Evolutionary conservation across 805 yeast genomes (phyloP).

Genomic region (Metschnikowia dekortorum): DNA sequence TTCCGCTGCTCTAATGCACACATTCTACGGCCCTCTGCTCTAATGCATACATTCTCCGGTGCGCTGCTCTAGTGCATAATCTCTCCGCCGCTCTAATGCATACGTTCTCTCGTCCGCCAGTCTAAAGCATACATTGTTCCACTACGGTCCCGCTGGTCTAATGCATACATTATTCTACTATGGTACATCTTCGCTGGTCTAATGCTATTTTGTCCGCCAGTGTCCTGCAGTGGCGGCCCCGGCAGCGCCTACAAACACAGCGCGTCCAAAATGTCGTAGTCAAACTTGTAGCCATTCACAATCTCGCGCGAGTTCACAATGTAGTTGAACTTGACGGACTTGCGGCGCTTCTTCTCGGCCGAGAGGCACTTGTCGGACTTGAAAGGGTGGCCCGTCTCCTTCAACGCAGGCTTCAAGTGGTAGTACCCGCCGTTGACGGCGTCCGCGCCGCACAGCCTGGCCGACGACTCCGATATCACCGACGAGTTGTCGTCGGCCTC

Average conservation of each 20-base stretch:
- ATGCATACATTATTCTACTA: no score
- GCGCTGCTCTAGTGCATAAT: no score
- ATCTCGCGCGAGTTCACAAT: constrained; percentile 44
- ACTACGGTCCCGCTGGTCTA: no score
- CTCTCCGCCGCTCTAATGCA: no score
- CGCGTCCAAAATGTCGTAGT: constrained; percentile 40
- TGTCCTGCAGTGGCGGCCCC: neutral
- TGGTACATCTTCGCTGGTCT: no score
- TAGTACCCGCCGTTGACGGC: constrained; percentile 11
- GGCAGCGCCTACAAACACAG: constrained; percentile 21
- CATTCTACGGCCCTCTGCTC: no score
- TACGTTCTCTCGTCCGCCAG: no score
- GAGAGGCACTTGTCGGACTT: constrained; percentile 3
- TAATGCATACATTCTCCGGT: no score
- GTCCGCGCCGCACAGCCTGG: constrained; percentile 2
- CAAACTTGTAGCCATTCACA: constrained; percentile 40
- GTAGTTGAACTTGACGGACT: constrained; percentile 37
- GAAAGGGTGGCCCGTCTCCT: constrained; percentile 6
- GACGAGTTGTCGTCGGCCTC: constrained; percentile 12
- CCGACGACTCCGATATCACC: constrained; percentile 7
- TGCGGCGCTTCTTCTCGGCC: constrained; percentile 15
- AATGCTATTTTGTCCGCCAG: neutral
- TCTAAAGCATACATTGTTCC: no score
- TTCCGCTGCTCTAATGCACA: no score
- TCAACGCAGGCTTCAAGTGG: constrained; percentile 20